phyloP scores from a whole-genome alignment of 441 rosid genomes.

The Hura crepitans region DNA sequence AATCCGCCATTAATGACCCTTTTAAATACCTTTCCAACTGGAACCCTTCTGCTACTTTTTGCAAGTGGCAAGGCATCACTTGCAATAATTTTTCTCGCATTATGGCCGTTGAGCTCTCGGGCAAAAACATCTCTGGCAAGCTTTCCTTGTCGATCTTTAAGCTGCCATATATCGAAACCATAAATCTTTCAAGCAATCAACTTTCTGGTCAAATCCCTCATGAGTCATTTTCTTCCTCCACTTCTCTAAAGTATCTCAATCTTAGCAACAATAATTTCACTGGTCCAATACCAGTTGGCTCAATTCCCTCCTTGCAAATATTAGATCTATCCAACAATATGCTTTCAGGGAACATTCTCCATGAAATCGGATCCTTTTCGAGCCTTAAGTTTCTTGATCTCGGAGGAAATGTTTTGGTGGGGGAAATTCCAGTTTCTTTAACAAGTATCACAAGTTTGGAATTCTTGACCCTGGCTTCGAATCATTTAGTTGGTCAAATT shows the following conservation, averaged over 20 bases:
- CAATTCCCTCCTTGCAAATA: conserved; percentile 38
- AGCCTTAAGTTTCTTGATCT: conserved; percentile 60
- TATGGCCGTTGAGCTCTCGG: conserved; percentile 42
- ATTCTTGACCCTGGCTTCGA: conserved; percentile 75
- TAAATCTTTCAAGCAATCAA: conserved; percentile 63
- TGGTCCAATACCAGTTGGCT: conserved; percentile 45
- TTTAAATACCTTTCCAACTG: conserved; percentile 52
- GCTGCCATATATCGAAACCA: conserved; percentile 44
- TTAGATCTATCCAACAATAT: conserved; percentile 80
- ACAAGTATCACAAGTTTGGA: conserved; percentile 46
- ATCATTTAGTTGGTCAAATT: conserved; percentile 62
- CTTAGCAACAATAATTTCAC: conserved; percentile 83
- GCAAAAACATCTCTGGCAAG: conserved; percentile 59
- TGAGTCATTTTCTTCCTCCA: conserved; percentile 35
- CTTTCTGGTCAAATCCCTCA: conserved; percentile 51
- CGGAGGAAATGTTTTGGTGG: conserved; percentile 71
- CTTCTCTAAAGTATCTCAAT: conserved; percentile 58
- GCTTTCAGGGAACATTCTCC: conserved; percentile 51
- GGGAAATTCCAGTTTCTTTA: conserved; percentile 48
- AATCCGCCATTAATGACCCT: conserved; percentile 56
- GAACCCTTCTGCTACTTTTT: conserved; percentile 48
- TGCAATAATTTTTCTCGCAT: conserved; percentile 55
- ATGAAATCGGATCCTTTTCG: conserved; percentile 48
- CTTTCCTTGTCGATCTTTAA: conserved; percentile 42
- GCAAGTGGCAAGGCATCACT: conserved; percentile 68